A percentile compares a stretch with the other conserved stretches of the same genome.
phyloP scores from a whole-genome alignment of 108 stramenopile species.

The Cyclotella cryptica region DNA sequence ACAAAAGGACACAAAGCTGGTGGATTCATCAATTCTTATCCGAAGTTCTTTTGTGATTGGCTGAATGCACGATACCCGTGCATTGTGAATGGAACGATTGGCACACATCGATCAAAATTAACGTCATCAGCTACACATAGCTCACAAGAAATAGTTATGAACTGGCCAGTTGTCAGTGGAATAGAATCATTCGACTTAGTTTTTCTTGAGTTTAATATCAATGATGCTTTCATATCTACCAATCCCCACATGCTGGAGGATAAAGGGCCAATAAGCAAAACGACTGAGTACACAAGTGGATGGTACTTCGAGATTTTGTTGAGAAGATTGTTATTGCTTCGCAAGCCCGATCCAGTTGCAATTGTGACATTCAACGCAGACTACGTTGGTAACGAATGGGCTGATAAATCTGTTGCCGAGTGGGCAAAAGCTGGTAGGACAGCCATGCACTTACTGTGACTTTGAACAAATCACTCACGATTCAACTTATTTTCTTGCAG shows the following conservation, averaged over 20 bases:
- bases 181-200: conserved; percentile 31
- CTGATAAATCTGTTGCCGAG: background rate
- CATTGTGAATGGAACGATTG: conserved; percentile 6
- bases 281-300: conserved; percentile 12
- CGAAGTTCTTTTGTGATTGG: conserved; percentile 39
- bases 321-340: conserved; percentile 30
- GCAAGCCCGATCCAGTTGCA: conserved; percentile 45
- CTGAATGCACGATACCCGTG: conserved; percentile 28
- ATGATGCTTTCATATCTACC: conserved; percentile 32
- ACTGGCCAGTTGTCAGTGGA: conserved; percentile 13
- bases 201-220: conserved; percentile 42
- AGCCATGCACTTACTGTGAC: too few relatives aligned
- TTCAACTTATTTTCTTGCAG: background rate
- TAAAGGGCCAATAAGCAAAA: conserved; percentile 4
- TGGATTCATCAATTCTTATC: conserved; percentile 21
- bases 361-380: conserved; percentile 53
- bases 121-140: conserved; percentile 2
- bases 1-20: conserved; percentile 25
- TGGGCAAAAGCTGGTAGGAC: too few relatives aligned
- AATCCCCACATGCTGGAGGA: conserved; percentile 38
- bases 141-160: conserved; percentile 17
- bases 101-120: conserved; percentile 8
- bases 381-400: conserved; percentile 29
- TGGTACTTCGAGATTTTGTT: conserved; percentile 30
- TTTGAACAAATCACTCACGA: too few relatives aligned